phyloP scores from a whole-genome alignment of 305 asterid genomes.

The Caryopteris hybrid region DNA sequence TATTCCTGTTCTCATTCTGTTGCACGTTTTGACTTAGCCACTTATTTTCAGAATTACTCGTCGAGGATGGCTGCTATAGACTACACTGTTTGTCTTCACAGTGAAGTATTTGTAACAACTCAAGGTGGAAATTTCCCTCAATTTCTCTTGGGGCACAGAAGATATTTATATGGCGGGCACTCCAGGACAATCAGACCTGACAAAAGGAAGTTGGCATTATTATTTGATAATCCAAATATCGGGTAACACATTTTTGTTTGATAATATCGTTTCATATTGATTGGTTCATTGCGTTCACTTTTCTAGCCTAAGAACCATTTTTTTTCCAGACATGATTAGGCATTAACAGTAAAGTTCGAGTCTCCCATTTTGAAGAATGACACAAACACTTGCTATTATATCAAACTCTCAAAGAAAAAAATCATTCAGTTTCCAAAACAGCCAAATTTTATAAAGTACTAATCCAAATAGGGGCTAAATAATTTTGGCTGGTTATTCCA shows the following conservation, averaged over 20 bases:
- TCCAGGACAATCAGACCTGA: slow-evolving; percentile 92
- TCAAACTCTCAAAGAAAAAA: too few relatives aligned
- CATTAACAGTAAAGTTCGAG: too few relatives aligned
- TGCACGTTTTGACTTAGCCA: slow-evolving; percentile 21
- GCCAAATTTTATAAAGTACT: too few relatives aligned
- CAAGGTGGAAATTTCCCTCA: slow-evolving; percentile 99
- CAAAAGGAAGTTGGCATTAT: slow-evolving; percentile 76
- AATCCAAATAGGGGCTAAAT: not conserved
- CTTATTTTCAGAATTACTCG: slow-evolving; percentile 73
- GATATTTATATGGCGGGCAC: slow-evolving; percentile 89
- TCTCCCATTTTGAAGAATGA: too few relatives aligned
- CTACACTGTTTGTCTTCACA: slow-evolving; percentile 95
- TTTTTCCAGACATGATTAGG: too few relatives aligned
- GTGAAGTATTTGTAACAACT: slow-evolving; percentile 97
- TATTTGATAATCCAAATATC: slow-evolving; percentile 75
- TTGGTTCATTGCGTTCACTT: not conserved
- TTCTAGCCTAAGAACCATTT: too few relatives aligned
- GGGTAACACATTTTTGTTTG: slow-evolving; percentile 53
- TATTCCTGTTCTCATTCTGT: slow-evolving; percentile 5
- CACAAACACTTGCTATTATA: too few relatives aligned
- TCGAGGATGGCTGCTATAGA: slow-evolving; percentile 99
- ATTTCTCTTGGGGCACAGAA: slow-evolving; percentile 93
- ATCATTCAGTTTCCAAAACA: too few relatives aligned
- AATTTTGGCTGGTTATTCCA: slow-evolving; percentile 20
- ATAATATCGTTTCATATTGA: not conserved